phyloP scores from a whole-genome alignment of 108 stramenopile species.

The Nitzschia sp. region DNA sequence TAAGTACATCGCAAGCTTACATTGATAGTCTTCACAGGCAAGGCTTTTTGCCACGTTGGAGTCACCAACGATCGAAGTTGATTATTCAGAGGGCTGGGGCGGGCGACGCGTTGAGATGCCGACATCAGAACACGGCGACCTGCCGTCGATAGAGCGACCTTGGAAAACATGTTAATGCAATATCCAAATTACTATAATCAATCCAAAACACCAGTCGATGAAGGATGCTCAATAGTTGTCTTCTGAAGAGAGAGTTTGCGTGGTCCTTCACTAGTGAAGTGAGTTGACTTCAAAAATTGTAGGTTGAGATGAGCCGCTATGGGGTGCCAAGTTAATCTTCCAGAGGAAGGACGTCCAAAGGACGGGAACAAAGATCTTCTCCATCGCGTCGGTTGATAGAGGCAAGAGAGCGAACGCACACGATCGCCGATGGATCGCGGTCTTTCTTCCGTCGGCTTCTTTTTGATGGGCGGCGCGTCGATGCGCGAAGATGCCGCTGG shows the following conservation, averaged over 20 bases:
- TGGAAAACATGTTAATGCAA: slow-evolving; percentile 16
- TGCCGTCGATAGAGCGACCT: slow-evolving; percentile 1
- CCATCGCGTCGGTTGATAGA: not conserved
- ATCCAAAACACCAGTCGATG: too few species aligned
- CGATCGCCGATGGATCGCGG: slow-evolving; percentile 1
- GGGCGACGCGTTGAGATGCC: slow-evolving; percentile 1
- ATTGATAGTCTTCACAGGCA: slow-evolving; percentile 80
- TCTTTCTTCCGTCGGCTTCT: too few species aligned
- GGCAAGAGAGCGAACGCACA: not conserved
- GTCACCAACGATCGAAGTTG: slow-evolving; percentile 30
- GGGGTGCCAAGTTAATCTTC: too few species aligned
- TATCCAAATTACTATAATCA: too few species aligned
- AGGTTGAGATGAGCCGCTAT: too few species aligned
- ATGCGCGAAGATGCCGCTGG: too few species aligned
- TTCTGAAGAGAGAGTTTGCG: too few species aligned
- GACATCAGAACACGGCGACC: slow-evolving; percentile 12
- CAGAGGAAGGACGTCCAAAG: too few species aligned
- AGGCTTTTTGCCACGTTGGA: slow-evolving; percentile 30
- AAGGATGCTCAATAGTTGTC: too few species aligned
- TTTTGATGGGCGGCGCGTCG: too few species aligned
- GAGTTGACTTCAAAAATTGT: too few species aligned
- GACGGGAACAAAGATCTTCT: slow-evolving; percentile 1
- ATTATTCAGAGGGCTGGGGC: not conserved
- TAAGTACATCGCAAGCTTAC: slow-evolving; percentile 41
- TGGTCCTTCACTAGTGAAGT: too few species aligned